Evolutionary conservation across 139 green algal genomes (phyloP), one percentile per base, ranked within the genome.

Genomic region (Chlamydomonas schloesseri): DNA sequence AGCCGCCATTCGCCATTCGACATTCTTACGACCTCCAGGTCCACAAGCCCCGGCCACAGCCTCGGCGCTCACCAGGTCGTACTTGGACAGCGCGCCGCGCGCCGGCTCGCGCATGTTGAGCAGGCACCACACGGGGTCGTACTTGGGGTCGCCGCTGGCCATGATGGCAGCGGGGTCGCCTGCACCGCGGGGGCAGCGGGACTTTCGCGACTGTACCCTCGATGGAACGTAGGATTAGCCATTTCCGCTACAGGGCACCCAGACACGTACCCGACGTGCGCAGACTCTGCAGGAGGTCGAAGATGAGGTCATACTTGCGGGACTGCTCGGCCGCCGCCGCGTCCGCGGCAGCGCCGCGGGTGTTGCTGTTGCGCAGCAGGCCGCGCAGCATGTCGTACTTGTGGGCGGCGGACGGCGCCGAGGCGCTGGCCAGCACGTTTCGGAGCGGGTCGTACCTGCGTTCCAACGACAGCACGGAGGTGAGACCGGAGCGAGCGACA

Each of bases 301-400:
- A 79, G 13, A 86, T 24, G 50, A 86, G 55, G 69, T 86, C 81
- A 34, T 75, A 85, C 79, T 85, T 75, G 46, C 37, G 65, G 5
- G 50, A 9, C 42, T 18, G 2, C 79, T 68, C 42, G 6, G 42
- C 42, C 42, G 17, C 79, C 23, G 3, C 46, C 33, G 36, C 64
- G 10, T 10, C 79, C 8, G 58, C 31, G 9, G 6, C 74, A 24
- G 17, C 31, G 71, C 71, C 18, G 20, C 71, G 42, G 71, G 6
- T 23, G 13, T 26, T 26, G 46, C 65, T 46, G 8, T 29, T 29
- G 31, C 47, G 81, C 81, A 87, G 34, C 34, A 87, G 81, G n/a
- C 46, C 70, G 55, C 57, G 55, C 24, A 87, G 36, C 70, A 80
- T 72, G 81, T 87, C 81, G 69, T 87, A 87, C 81, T 87, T 87